Conservation (phyloP, 805 yeast species). For the Isabelozyma gotoi region DNA sequence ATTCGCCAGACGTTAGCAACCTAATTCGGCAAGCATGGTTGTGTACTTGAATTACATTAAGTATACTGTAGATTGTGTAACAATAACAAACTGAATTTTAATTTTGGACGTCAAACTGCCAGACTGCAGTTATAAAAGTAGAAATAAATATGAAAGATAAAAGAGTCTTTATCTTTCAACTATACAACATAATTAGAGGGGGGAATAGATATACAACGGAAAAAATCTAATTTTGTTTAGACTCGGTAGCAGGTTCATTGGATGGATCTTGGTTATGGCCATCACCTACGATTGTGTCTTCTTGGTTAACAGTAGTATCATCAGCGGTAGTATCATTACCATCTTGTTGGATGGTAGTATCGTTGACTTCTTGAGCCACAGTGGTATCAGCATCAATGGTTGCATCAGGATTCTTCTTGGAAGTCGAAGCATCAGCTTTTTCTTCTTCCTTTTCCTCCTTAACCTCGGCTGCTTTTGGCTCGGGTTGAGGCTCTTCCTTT, state of each 20-base stretch:
- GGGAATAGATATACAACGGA: neutral
- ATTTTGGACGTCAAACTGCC: neutral
- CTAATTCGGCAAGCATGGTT: neutral
- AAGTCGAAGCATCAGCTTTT: constrained; percentile 11
- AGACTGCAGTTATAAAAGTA: neutral
- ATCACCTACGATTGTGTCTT: constrained; percentile 20
- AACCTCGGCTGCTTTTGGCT: constrained; percentile 2
- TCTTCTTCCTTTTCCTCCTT: constrained; percentile 10
- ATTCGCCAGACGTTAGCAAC: constrained; percentile 8
- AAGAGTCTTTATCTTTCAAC: neutral
- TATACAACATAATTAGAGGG: neutral
- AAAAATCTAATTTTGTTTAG: neutral
- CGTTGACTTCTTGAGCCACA: constrained; percentile 44
- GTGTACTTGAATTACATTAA: neutral
- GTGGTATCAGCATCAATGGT: constrained; percentile 48
- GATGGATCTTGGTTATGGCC: constrained; percentile 7
- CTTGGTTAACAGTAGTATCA: constrained; percentile 32
- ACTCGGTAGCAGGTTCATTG: neutral
- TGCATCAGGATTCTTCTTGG: constrained; percentile 15
- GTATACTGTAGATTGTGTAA: neutral
- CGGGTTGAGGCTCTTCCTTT: constrained; percentile 6
- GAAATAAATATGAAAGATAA: constrained; percentile 1
- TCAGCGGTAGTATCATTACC: constrained; percentile 50
- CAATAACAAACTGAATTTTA: neutral
- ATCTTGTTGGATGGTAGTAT: constrained; percentile 42